A percentile compares a stretch with the other conserved stretches of the same genome.
These are phyloP conservation scores for Epichloe gansuensis DNA, from an alignment of 2,329 filamentous ascomycete genomes.

Conservation along the genomic window DNA sequence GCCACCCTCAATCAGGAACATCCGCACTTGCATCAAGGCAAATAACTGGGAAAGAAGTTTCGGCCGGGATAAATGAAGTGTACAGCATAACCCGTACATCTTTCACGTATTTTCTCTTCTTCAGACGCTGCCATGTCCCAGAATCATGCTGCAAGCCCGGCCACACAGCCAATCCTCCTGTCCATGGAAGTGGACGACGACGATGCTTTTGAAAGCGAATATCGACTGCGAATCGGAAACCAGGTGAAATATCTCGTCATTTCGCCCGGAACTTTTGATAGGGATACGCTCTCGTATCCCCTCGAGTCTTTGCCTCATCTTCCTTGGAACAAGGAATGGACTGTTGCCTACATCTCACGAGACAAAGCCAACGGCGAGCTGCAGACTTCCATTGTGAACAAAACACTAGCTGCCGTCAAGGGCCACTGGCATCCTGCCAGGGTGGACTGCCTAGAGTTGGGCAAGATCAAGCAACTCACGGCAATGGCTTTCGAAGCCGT, in stretches of 20 bases:
- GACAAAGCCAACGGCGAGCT: slow-evolving; percentile 14
- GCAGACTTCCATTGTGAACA: slow-evolving; percentile 13
- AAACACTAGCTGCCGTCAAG: slow-evolving; percentile 10
- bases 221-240: neutral
- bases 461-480: neutral
- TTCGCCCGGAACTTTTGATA: slow-evolving; percentile 7
- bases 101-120: too few species aligned
- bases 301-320: slow-evolving; percentile 13
- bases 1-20: too few species aligned
- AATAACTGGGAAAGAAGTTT: too few species aligned
- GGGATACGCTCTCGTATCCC: slow-evolving; percentile 12
- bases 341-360: slow-evolving; percentile 13
- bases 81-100: too few species aligned
- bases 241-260: slow-evolving; percentile 6
- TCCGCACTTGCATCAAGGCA: too few species aligned
- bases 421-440: neutral
- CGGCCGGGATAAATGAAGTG: too few species aligned
- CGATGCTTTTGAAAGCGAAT: neutral
- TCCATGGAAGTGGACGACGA: neutral
- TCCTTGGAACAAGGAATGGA: slow-evolving; percentile 15
- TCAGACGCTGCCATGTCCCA: too few species aligned
- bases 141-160: too few species aligned
- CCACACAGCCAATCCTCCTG: neutral
- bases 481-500: neutral
- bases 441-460: neutral